A percentile compares a stretch with the other conserved stretches of the same genome.
These are phyloP conservation scores for Kodamaea laetipori DNA, from an alignment of 805 yeast genomes.

Conservation along the genomic window DNA sequence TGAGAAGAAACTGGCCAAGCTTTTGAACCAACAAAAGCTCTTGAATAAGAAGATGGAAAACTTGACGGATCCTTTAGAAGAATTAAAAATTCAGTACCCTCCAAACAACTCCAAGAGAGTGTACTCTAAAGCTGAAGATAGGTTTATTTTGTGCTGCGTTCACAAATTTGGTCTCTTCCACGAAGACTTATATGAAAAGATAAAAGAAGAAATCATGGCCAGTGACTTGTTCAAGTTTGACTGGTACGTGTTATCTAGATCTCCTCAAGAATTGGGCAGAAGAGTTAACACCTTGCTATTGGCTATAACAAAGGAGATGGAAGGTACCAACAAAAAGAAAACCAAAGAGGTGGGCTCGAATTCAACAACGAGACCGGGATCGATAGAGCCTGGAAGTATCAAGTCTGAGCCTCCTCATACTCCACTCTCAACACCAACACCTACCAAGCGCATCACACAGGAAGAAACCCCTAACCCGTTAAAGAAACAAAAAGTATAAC, in stretches of 20 bases:
- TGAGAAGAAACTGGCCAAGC: constrained; percentile 63
- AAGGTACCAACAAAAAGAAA: constrained; percentile 50
- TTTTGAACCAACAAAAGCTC: constrained; percentile 56
- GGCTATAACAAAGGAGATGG: constrained; percentile 70
- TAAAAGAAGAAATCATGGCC: constrained; percentile 61
- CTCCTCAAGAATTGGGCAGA: constrained; percentile 70
- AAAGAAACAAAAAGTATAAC: constrained; percentile 1
- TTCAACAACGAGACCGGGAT: constrained; percentile 34
- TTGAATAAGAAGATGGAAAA: constrained; percentile 55
- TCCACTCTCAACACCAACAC: constrained; percentile 1
- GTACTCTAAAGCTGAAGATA: constrained; percentile 69
- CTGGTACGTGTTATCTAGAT: constrained; percentile 72
- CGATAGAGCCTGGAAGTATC: constrained; percentile 33
- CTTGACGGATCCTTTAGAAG: constrained; percentile 60
- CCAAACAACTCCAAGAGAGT: constrained; percentile 81
- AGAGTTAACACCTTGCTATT: constrained; percentile 66
- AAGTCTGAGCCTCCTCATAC: constrained; percentile 2
- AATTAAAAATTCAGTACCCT: constrained; percentile 68
- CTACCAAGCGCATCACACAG: neutral
- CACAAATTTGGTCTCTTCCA: constrained; percentile 65
- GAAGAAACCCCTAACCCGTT: neutral
- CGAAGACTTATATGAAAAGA: constrained; percentile 60
- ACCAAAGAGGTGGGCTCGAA: constrained; percentile 16
- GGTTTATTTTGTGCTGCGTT: constrained; percentile 61
- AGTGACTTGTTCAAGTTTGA: constrained; percentile 69